These are phyloP conservation scores for Prototheca stagnorum DNA, from an alignment of 163 green algal species.

Conservation along the genomic window DNA sequence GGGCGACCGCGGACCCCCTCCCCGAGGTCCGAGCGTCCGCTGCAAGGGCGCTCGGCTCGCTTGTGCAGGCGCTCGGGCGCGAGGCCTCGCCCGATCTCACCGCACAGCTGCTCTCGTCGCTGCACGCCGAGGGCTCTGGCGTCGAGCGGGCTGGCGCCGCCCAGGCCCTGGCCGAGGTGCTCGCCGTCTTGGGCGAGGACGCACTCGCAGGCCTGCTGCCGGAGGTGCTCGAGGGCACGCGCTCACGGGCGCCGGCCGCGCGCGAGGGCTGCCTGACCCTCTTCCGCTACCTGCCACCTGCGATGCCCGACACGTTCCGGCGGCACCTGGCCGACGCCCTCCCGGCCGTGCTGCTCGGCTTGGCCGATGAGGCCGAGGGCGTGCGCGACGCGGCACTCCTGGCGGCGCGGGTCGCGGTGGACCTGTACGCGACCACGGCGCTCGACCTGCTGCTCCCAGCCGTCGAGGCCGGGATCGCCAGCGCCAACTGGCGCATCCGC, in stretches of 20 bases:
- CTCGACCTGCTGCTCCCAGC: slow-evolving; percentile 80
- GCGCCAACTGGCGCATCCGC: slow-evolving; percentile 87
- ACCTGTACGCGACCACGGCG: slow-evolving; percentile 51
- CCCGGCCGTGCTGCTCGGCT: slow-evolving; percentile 70
- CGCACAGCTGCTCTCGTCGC: slow-evolving; percentile 75
- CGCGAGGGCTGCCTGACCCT: slow-evolving; percentile 85
- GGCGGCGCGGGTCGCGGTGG: slow-evolving; percentile 60
- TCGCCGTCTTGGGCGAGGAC: slow-evolving; percentile 59
- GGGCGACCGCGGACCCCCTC: slow-evolving; percentile 62
- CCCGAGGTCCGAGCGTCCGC: slow-evolving; percentile 74
- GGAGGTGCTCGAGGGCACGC: slow-evolving; percentile 54
- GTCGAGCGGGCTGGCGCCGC: slow-evolving; percentile 86
- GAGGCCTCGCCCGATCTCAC: slow-evolving; percentile 62
- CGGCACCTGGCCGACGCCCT: slow-evolving; percentile 41
- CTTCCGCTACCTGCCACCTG: slow-evolving; percentile 71
- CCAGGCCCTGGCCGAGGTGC: slow-evolving; percentile 84
- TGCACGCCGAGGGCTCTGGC: slow-evolving; percentile 53
- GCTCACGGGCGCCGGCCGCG: slow-evolving; percentile 30
- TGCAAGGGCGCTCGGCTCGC: slow-evolving; percentile 73
- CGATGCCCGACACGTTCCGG: slow-evolving; percentile 58
- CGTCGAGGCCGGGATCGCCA: slow-evolving; percentile 73
- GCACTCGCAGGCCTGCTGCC: slow-evolving; percentile 71
- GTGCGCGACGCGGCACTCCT: slow-evolving; percentile 77
- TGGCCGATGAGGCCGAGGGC: slow-evolving; percentile 84
- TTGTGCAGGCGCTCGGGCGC: slow-evolving; percentile 66